Base-by-base conservation (phyloP, 2,329 filamentous ascomycete species). In the Epichloe elymi region DNA sequence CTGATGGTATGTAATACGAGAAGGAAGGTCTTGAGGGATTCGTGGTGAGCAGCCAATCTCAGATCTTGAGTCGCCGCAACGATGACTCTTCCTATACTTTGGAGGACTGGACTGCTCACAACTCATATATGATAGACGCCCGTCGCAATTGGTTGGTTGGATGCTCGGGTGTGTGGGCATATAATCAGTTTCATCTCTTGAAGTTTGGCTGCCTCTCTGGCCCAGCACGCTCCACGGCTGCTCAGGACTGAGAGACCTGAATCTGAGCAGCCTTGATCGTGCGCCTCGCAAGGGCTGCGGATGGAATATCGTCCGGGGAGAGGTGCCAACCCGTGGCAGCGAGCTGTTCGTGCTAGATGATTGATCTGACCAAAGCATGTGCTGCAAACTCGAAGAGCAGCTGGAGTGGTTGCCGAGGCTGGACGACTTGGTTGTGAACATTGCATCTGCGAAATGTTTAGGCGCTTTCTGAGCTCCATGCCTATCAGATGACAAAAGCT, bases 201-300 rank as follows among this genome's bases (percentile, higher is more conserved):
- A 14, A 8, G 8, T 20, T 38, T 47, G 37, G 15, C 43, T 41
- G 30, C 40, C 51, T 23, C 26, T 14, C 20, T 56, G 51, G 10
- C 42, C 48, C 30, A 46, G 14, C 19, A 49, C 19, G 38, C 50
- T 55, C 4, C 20, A 46, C n/a, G 35, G 39, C 37, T 47, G 15
- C 15, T 47, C 45, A 30, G 41, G 23, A 17, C 43, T 51, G 5
- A 51, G 49, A 2, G 48, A 41, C 37, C 41, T 44, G 26, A 23
- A n/a, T 14, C 43, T n/a, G n/a, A 56, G 40, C 39, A 56, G 38
- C 5, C 26, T 30, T 14, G 44, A 50, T 45, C 26, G 33, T 14
- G 19, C 48, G 11, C 49, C 51, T 33, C 57, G 52, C 10, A 52
- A 50, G 10, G 63, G 63, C 23, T 56, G 60, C 33, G 63, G 63